Evolutionary conservation across 1,139 yeast genomes (phyloP).

Genomic region (Yamadazyma pseudoaaseri): DNA sequence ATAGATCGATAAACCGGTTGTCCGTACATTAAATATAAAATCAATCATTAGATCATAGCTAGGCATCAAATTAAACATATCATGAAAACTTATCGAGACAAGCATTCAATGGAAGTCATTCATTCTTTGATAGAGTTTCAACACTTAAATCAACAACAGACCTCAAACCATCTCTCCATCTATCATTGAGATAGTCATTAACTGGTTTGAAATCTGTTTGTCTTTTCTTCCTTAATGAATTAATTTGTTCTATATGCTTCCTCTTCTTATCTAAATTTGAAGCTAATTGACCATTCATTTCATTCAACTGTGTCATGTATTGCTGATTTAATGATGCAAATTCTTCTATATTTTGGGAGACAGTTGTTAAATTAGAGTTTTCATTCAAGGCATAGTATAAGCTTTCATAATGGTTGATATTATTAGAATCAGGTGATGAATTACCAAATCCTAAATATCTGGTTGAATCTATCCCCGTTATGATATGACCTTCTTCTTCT

Average conservation of each 20-base stretch:
- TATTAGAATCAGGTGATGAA: conserved; percentile 3
- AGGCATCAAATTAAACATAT: too few relatives aligned
- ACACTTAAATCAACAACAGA: conserved; percentile 36
- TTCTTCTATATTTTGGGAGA: conserved; percentile 10
- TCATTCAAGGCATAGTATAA: conserved; percentile 19
- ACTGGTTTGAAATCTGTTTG: conserved; percentile 39
- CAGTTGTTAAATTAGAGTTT: conserved; percentile 8
- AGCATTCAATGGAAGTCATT: not conserved
- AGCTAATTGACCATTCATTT: conserved; percentile 17
- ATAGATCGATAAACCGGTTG: too few relatives aligned
- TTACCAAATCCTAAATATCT: conserved; percentile 18
- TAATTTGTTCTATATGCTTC: conserved; percentile 27
- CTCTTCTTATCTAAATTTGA: conserved; percentile 26
- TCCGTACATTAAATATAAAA: too few relatives aligned
- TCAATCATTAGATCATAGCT: too few relatives aligned
- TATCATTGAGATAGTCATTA: conserved; percentile 29
- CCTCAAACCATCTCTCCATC: conserved; percentile 42
- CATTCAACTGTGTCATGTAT: conserved; percentile 20
- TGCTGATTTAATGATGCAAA: conserved; percentile 17
- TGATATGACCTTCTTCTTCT: conserved; percentile 13
- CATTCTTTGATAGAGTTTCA: conserved; percentile 16
- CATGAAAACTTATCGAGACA: conserved; percentile 1
- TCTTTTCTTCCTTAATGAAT: conserved; percentile 28
- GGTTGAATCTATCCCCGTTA: conserved; percentile 27
- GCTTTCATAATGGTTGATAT: conserved; percentile 17